phyloP scores from a whole-genome alignment of 2,329 filamentous ascomycete species.

The Geosmithia morbida region DNA sequence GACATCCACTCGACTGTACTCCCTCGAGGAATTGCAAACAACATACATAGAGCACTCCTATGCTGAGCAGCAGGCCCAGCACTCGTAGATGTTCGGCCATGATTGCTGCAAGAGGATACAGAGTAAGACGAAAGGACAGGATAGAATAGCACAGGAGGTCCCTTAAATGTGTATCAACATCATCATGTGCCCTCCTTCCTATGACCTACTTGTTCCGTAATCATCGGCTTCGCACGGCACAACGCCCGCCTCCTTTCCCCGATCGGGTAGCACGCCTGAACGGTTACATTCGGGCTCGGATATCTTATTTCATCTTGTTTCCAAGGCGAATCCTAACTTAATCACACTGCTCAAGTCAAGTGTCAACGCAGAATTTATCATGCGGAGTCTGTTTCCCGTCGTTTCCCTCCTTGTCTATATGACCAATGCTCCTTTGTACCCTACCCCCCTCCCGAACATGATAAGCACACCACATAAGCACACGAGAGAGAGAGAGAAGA shows the following conservation, averaged over 20 bases:
- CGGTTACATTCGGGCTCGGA: not conserved
- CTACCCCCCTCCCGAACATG: no score
- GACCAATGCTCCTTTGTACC: no score
- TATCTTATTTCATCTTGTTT: no score
- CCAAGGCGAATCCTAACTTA: no score
- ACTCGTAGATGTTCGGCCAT: not conserved
- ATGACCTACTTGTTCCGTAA: not conserved
- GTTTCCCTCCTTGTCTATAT: no score
- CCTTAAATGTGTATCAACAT: not conserved
- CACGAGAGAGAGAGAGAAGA: no score
- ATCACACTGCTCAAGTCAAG: no score
- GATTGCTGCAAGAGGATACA: not conserved
- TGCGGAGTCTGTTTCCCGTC: no score
- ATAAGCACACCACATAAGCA: no score
- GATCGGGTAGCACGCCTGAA: not conserved
- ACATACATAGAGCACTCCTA: constrained; percentile 26
- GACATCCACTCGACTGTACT: not conserved
- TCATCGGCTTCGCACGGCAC: not conserved
- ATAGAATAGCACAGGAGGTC: not conserved
- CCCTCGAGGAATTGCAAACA: not conserved
- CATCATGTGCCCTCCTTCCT: not conserved
- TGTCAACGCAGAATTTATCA: no score
- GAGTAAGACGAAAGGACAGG: not conserved
- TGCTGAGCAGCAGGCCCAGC: constrained; percentile 20
- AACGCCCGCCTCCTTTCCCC: not conserved